Base-by-base conservation (phyloP, 2,329 filamentous ascomycete species). In the Colletotrichum viniferum region DNA sequence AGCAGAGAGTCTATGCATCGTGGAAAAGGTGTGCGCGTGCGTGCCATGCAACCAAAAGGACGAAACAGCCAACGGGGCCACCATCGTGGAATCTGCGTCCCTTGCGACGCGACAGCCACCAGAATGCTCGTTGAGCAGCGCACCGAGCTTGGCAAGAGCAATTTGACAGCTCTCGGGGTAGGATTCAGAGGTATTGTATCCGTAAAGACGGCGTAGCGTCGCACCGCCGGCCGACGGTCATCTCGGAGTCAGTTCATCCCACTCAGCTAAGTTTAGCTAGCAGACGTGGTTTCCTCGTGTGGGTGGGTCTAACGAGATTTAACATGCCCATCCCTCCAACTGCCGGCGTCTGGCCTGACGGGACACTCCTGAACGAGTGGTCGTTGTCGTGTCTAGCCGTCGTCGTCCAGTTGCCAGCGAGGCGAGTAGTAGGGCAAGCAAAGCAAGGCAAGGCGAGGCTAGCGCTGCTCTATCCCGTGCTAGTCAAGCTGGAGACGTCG, bases 291-390 rank as follows among this genome's bases (percentile, higher is more conserved):
- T 68, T 73, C 70, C 73, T 73, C 69, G 69, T 76, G 69, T 76
- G 73, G 66, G 73, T 76, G 73, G 73, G 73, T 76, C 69, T 76
- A 64, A 76, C 73, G 73, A 76, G 58, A 73, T 73, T 76, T 64
- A 76, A 65, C 63, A 73, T 68, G 73, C 73, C 68, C 43, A 76
- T 73, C 73, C 73, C 64, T 76, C 32, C 69, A 69, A 73, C 70
- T 76, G 73, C 69, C 73, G 73, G 58, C 58, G 43, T 55, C 38
- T 52, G 36, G 43, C 52, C n/a, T 67, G 56, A 62, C 21, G 28
- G n/a, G n/a, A 48, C 43, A 48, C 24, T 38, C 67, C 48, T 48
- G 52, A 61, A 28, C 68, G 18, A 61, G 64, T 36, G 58, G 71
- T 21, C 21, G 61, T 74, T 38, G 34, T 30, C 58, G 34, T 73